A percentile compares a stretch with the other conserved stretches of the same genome.
Conservation (phyloP, 768 basidiomycete species). For the Leccinum rimulosum region DNA sequence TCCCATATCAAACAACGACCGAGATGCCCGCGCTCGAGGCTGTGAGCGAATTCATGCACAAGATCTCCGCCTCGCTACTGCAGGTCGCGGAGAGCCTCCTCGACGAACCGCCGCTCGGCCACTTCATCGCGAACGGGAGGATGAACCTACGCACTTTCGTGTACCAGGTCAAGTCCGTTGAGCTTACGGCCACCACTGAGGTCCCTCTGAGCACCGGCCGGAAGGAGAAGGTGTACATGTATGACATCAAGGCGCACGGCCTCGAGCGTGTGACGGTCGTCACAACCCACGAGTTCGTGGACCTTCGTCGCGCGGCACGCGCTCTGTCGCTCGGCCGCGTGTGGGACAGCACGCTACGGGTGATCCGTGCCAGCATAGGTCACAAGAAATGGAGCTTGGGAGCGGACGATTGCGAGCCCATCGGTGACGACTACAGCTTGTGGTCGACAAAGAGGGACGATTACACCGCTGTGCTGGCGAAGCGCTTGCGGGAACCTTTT, state of each 20-base stretch:
- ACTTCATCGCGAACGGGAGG: slow-evolving; percentile 29
- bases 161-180: slow-evolving; percentile 18
- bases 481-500: slow-evolving; percentile 20
- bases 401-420: slow-evolving; percentile 1
- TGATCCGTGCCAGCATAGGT: neutral
- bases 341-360: slow-evolving; percentile 23
- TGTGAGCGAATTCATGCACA: slow-evolving; percentile 16
- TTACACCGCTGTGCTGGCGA: slow-evolving; percentile 8
- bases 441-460: slow-evolving; percentile 16
- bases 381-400: neutral
- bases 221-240: slow-evolving; percentile 15
- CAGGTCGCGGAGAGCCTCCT: slow-evolving; percentile 19
- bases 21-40: slow-evolving; percentile 10
- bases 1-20: neutral
- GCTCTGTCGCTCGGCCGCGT: slow-evolving; percentile 20
- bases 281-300: slow-evolving; percentile 12
- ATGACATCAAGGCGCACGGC: slow-evolving; percentile 20
- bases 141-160: slow-evolving; percentile 29
- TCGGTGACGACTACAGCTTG: slow-evolving; percentile 4
- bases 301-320: slow-evolving; percentile 1
- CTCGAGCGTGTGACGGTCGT: slow-evolving; percentile 17
- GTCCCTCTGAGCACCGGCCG: neutral
- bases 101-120: slow-evolving; percentile 25
- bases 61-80: slow-evolving; percentile 14
- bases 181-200: slow-evolving; percentile 6